phyloP scores from a whole-genome alignment of 2,329 filamentous ascomycete species.

The Aspergillus pseudoviridinutans region DNA sequence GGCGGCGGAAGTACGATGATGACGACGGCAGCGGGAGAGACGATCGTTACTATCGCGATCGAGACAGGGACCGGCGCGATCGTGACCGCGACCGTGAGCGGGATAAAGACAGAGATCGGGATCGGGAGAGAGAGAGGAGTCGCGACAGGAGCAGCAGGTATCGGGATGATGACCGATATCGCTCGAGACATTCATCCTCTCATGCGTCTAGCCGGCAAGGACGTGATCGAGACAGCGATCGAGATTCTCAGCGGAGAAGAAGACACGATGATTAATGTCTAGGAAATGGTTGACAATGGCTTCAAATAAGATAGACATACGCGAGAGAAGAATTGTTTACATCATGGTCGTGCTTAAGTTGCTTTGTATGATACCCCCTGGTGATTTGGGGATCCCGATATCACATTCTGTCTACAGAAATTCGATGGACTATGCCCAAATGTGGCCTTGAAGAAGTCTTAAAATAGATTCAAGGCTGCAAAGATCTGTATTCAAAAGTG shows the following conservation, averaged over 20 bases:
- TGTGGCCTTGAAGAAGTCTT: neutral
- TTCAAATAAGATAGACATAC: neutral
- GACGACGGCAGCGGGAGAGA: constrained; percentile 28
- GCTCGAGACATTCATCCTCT: constrained; percentile 30
- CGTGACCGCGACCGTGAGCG: constrained; percentile 26
- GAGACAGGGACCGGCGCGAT: constrained; percentile 22
- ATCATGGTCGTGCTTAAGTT: neutral
- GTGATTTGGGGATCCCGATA: constrained; percentile 1
- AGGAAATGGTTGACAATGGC: neutral
- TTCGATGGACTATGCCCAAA: neutral
- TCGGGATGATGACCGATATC: constrained; percentile 31
- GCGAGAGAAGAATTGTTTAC: neutral
- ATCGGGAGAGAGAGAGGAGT: constrained; percentile 26
- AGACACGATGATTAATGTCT: constrained; percentile 23
- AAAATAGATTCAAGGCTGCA: neutral
- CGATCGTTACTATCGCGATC: constrained; percentile 33
- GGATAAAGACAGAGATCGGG: constrained; percentile 19
- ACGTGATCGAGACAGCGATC: constrained; percentile 23
- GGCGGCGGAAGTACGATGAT: constrained; percentile 37
- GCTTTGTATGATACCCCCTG: constrained; percentile 3
- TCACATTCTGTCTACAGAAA: neutral
- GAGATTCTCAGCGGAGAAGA: constrained; percentile 27
- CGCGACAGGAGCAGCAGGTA: constrained; percentile 28
- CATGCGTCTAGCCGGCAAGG: constrained; percentile 25
- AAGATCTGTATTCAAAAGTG: neutral